Conservation (phyloP, 257 asterid species). For the Dorcoceras hygrometricum region DNA sequence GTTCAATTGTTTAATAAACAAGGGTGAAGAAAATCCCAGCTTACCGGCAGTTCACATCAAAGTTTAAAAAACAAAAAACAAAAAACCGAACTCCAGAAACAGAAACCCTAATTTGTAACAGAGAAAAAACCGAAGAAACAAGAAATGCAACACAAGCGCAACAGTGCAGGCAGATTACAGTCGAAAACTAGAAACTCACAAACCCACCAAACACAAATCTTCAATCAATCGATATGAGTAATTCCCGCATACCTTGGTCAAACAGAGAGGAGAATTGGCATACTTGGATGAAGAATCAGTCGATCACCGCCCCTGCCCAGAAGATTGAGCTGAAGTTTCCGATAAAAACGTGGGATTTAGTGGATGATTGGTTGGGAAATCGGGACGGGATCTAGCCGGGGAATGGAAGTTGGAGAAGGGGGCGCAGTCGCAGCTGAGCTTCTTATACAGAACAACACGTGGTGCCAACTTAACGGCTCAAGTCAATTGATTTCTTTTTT, state of each 20-base stretch:
- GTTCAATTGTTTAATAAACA: neutral
- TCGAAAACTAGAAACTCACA: neutral
- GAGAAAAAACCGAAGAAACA: neutral
- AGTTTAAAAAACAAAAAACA: too few species aligned
- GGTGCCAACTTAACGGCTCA: neutral
- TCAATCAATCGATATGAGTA: neutral
- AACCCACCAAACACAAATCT: neutral
- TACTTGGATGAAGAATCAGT: neutral
- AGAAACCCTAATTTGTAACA: neutral
- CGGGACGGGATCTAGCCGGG: neutral
- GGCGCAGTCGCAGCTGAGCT: neutral
- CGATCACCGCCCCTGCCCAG: neutral
- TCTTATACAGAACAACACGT: neutral
- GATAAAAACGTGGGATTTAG: neutral
- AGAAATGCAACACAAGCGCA: neutral
- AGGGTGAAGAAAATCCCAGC: neutral
- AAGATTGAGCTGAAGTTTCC: neutral
- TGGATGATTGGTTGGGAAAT: neutral
- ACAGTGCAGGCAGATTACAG: neutral
- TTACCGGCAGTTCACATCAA: neutral
- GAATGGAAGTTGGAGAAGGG: neutral
- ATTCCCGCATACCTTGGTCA: neutral
- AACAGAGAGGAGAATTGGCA: neutral
- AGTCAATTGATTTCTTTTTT: neutral
- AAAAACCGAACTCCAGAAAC: neutral